Evolutionary conservation across 768 basidiomycete species (phyloP).

Genomic region (Leccinum disarticulatum): DNA sequence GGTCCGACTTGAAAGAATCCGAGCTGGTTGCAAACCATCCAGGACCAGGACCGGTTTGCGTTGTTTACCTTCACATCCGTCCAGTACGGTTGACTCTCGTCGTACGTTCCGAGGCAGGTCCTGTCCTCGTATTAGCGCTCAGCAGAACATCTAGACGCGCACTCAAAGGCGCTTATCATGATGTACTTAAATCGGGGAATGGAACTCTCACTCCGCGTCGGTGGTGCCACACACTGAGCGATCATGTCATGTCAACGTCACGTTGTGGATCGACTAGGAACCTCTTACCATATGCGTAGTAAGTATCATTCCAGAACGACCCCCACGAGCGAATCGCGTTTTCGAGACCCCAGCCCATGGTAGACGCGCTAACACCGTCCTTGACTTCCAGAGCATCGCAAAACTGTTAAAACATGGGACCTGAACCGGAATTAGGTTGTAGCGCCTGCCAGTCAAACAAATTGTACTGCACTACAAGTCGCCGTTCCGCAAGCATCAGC

Average conservation of each 20-base stretch:
- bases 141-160: background rate
- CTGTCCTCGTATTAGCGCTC: slow-evolving; percentile 27
- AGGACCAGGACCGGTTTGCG: slow-evolving; percentile 60
- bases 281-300: background rate
- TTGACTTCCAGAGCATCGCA: background rate
- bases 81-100: slow-evolving; percentile 43
- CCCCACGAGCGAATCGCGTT: background rate
- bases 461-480: background rate
- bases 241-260: background rate
- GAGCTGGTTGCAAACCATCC: slow-evolving; percentile 76
- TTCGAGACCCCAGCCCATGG: background rate
- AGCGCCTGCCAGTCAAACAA: background rate
- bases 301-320: background rate
- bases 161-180: background rate
- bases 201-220: slow-evolving; percentile 46
- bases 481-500: slow-evolving; percentile 9
- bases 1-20: slow-evolving; percentile 49
- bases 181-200: background rate
- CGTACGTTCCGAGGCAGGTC: slow-evolving; percentile 43
- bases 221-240: slow-evolving; percentile 51
- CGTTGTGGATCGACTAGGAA: background rate
- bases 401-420: background rate
- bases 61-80: slow-evolving; percentile 60
- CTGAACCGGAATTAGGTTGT: background rate
- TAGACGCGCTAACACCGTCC: background rate